Conservation (phyloP, 2,329 filamentous ascomycete genomes). For the Calonectria ilicicola region DNA sequence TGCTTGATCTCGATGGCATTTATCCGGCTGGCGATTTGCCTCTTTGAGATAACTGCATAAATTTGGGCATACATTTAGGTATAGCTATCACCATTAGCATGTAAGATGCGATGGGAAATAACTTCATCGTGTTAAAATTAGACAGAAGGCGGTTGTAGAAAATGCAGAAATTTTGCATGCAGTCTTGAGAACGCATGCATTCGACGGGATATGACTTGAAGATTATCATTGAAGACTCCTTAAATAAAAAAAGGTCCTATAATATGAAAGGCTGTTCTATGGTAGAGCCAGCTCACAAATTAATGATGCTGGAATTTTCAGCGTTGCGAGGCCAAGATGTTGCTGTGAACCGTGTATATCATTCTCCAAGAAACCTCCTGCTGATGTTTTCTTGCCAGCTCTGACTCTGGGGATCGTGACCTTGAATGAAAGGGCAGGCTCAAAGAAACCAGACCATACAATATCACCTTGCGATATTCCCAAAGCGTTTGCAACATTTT, state of each 20-base stretch:
- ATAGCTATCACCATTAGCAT: too few species aligned
- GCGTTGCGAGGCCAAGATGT: constrained; percentile 30
- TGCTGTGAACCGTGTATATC: constrained; percentile 39
- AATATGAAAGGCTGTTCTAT: too few species aligned
- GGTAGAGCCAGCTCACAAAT: too few species aligned
- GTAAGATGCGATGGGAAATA: neutral
- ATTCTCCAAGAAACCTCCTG: constrained; percentile 37
- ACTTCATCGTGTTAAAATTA: too few species aligned
- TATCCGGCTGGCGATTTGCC: constrained; percentile 5
- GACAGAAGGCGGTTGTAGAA: too few species aligned
- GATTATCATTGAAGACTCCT: too few species aligned
- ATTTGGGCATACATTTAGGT: too few species aligned
- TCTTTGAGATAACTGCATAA: neutral
- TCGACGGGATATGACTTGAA: too few species aligned
- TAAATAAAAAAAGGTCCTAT: too few species aligned
- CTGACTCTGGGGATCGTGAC: constrained; percentile 32
- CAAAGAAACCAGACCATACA: constrained; percentile 55
- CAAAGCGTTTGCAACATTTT: constrained; percentile 38
- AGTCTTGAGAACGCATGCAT: too few species aligned
- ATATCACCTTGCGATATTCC: constrained; percentile 43
- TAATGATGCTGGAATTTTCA: constrained; percentile 13
- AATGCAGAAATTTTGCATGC: too few species aligned
- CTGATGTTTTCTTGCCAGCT: constrained; percentile 25
- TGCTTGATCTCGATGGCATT: constrained; percentile 21
- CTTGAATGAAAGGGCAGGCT: constrained; percentile 61